phyloP scores from a whole-genome alignment of 1,284 basidiomycete species.

The Phellopilus nigrolimitatus region DNA sequence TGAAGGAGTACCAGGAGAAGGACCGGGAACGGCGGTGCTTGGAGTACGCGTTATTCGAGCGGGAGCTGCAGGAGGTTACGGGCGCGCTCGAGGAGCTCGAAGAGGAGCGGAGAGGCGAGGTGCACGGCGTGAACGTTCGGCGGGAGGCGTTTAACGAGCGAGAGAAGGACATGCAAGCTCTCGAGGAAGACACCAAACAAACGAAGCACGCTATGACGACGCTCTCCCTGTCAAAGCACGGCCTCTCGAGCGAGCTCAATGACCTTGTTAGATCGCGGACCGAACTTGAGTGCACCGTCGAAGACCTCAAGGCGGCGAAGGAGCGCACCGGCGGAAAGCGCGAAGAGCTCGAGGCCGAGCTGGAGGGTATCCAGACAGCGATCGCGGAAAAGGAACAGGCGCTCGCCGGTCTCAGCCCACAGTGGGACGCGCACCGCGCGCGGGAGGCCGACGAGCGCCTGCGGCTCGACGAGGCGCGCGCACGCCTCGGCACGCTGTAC shows the following conservation, averaged over 20 bases:
- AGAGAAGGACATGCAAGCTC: constrained; percentile 77
- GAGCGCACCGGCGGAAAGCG: constrained; percentile 59
- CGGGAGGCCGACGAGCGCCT: constrained; percentile 66
- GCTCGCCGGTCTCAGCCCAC: constrained; percentile 59
- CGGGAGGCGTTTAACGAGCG: constrained; percentile 79
- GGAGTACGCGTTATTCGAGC: constrained; percentile 92
- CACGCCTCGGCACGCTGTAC: constrained; percentile 68
- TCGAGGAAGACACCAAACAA: constrained; percentile 73
- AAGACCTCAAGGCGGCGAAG: constrained; percentile 68
- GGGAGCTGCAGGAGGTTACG: constrained; percentile 86
- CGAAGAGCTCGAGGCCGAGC: constrained; percentile 62
- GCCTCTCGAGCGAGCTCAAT: constrained; percentile 70
- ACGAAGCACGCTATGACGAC: constrained; percentile 70
- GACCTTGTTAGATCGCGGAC: constrained; percentile 77
- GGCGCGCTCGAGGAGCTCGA: constrained; percentile 82
- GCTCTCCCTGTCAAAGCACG: constrained; percentile 61
- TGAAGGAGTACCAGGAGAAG: constrained; percentile 94
- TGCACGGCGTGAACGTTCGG: constrained; percentile 79
- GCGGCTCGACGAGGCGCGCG: constrained; percentile 67
- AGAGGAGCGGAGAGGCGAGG: constrained; percentile 75
- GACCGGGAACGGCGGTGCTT: constrained; percentile 93
- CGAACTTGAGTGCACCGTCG: constrained; percentile 79
- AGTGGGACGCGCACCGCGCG: constrained; percentile 55
- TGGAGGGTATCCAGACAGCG: constrained; percentile 53
- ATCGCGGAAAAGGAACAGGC: constrained; percentile 61